Percentiles rank a stretch among this genome's conserved stretches.
These are phyloP conservation scores for Botrytis pseudocinerea DNA, from an alignment of 2,329 filamentous ascomycete species.

Conservation along the genomic window DNA sequence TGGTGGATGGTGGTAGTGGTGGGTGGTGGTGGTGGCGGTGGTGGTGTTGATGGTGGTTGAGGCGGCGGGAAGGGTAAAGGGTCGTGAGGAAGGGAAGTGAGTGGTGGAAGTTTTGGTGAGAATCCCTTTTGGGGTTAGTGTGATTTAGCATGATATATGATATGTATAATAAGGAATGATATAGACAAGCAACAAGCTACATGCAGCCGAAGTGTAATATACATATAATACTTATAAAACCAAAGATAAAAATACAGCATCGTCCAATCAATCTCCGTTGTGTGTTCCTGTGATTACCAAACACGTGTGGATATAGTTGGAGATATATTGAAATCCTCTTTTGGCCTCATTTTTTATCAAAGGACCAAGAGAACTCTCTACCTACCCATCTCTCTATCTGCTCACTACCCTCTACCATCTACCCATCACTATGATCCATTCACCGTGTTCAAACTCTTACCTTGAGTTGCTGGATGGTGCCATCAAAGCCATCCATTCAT, in stretches of 20 bases:
- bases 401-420: not conserved
- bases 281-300: too few species aligned
- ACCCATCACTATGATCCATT: not conserved
- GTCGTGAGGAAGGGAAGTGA: not conserved
- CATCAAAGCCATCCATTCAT: not conserved
- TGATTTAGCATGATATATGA: not conserved
- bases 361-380: not conserved
- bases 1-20: not conserved
- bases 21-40: not conserved
- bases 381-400: not conserved
- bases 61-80: not conserved
- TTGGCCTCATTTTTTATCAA: not conserved
- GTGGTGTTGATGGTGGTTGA: not conserved
- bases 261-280: not conserved
- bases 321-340: not conserved
- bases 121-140: not conserved
- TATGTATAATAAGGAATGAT: not conserved
- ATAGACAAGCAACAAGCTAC: not conserved
- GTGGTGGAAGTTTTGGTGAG: not conserved
- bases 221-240: not conserved
- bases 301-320: too few species aligned
- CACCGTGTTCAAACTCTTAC: not conserved
- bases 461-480: not conserved
- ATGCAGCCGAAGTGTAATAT: not conserved
- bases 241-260: too few species aligned